Base-by-base conservation (phyloP, 192 early-diverging fungal species). In the Allomyces javanicus region DNA sequence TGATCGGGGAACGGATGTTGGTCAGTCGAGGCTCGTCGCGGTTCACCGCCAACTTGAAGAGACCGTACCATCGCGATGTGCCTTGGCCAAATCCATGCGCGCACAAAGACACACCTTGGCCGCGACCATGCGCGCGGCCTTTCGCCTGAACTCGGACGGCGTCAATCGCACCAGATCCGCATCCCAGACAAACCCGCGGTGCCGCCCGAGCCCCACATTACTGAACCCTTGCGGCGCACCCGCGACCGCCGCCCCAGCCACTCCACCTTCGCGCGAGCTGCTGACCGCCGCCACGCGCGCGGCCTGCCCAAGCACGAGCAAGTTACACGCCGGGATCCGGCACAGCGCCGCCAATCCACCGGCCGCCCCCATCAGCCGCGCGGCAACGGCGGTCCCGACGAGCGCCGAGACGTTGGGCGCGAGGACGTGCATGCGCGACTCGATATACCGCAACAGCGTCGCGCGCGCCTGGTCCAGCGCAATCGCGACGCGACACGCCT, bases 361-460 rank as follows among this genome's bases (percentile, higher is more conserved):
- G 9, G 91, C 90, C 12, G 87, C 85, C 23, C 87, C 89, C 66
- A 96, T 85, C 24, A 99, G 68, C 72, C 93, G 89, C 1, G 96
- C 96, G 0, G 96, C 93, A 0, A 86, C 85, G 6, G 86, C 78
- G 26, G 84, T 85, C 25, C 92, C 93, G 7, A 99, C 78, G 14
- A 99, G 81, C 1, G 82, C 80, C 0, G 93, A 90, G 1, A 96
- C 71, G 65, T 99, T 99, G 10, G 96, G 96, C 9, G 96, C 94
- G 70, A 99, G 89, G 40, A 94, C 78, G 1, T 78, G 82, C 87
- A 97, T 89, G 23, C 92, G 81, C 0, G 91, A 89, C 68, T 92
- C 89, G 11, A 99, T 91, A 76, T 93, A 99, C 65, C 80, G 81
- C 45, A 89, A 81, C 26, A 99, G 87, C 81, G 84, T 66, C 9